Evolutionary conservation across 1,284 basidiomycete genomes (phyloP), one percentile per base, ranked within the genome.

Genomic region (Pseudozyma tsukubaensis): DNA sequence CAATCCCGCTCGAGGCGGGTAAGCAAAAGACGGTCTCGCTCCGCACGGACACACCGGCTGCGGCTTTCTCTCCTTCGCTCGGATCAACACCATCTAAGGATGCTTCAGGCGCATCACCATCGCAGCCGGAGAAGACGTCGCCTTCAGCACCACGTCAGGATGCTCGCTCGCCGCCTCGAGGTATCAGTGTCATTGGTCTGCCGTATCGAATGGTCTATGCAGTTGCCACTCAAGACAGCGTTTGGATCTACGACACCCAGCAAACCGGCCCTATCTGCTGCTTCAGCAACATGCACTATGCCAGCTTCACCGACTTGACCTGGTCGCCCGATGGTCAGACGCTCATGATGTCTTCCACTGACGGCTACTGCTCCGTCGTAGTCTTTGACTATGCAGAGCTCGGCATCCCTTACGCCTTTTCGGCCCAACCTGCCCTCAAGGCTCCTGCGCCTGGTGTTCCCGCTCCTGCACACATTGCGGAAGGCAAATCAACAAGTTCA

Each of bases 261-360:
- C 96, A 99, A 86, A 89, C 93, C 1, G 90, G 92, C 0, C 97
- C 96, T 0, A 89, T 98, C 45, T 95, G 94, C 84, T 88, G 98
- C 80, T 89, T 99, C 81, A 93, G 92, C 56, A 97, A 97, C 82
- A 86, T 99, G 76, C 96, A 99, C 86, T 99, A 97, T 84, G 94
- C 97, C 67, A 93, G 95, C 78, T 98, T 98, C 82, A 99, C 97
- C 1, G 96, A 99, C 86, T 88, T 97, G 86, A 90, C 92, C 47
- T 99, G 96, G 96, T 95, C 95, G 0, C 91, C 94, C 0, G 96
- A 99, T 80, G 96, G 96, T 0, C 94, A 97, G 85, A 90, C 92
- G 40, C 88, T 99, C 40, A 90, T 98, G 75, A 89, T 98, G 48
- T 92, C 94, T 0, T 94, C 94, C 0, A 90, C 94, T 34, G 96